These are phyloP conservation scores for Trypanosoma rangeli DNA, from an alignment of 208 protist genomes.

Conservation along the genomic window DNA sequence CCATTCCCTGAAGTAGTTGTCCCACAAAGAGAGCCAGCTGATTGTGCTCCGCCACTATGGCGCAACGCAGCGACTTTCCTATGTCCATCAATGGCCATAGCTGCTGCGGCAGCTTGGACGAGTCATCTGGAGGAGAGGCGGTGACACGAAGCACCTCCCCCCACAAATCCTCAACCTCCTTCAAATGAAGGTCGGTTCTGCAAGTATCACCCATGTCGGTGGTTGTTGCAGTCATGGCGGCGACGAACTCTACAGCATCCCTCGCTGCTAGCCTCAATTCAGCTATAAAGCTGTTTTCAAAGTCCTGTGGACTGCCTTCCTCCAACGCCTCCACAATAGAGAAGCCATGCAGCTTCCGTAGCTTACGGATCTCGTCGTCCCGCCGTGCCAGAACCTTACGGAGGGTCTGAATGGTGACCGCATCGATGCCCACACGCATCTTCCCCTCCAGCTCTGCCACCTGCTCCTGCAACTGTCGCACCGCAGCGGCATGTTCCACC, in stretches of 20 bases:
- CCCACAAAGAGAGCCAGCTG: slow-evolving; percentile 18
- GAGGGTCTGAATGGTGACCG: not conserved
- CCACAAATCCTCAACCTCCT: not conserved
- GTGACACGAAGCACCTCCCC: not conserved
- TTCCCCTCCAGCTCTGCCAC: not conserved
- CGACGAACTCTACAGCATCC: slow-evolving; percentile 5
- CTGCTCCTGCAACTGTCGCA: not conserved
- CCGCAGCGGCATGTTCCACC: not conserved
- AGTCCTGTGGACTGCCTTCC: not conserved
- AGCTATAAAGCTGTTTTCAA: not conserved
- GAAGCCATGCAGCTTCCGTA: slow-evolving; percentile 2
- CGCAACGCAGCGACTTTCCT: not conserved
- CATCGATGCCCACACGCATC: slow-evolving; percentile 1
- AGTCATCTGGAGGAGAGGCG: not conserved
- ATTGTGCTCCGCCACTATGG: slow-evolving; percentile 19
- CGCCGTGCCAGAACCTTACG: slow-evolving; percentile 9
- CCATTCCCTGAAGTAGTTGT: not conserved
- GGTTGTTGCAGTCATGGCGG: not conserved
- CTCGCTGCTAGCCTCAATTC: not conserved
- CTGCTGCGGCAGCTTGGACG: not conserved
- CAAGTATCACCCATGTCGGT: no score
- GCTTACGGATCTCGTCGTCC: slow-evolving; percentile 22
- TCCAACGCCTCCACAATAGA: not conserved
- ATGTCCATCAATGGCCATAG: not conserved
- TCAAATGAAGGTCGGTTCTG: not conserved